Evolutionary conservation across 208 protist species (phyloP), one percentile per base, ranked within the genome.

Genomic region (Tritrichomonas musculus): DNA sequence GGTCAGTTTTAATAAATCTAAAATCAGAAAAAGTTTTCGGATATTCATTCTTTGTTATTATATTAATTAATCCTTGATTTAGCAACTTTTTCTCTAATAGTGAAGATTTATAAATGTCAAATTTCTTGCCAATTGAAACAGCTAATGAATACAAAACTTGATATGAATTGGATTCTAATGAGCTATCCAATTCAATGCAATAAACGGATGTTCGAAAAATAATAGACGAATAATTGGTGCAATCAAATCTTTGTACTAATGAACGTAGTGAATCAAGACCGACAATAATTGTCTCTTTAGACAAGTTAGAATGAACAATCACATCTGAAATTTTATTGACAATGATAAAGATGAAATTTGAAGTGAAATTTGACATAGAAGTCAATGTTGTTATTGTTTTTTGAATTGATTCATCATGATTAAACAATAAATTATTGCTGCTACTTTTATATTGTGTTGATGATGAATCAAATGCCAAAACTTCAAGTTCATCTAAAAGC

Each of bases 111-210:
- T n/a, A 88, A 20, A 57, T 39, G 17, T 44, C 33, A 17, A 88
- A 88, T 27, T 57, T 39, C 13, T 13, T 14, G 39, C 47, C 41
- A 60, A 88, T 47, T 30, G 77, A 39, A 39, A 88, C 77, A 39
- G 77, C 77, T 20, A 88, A 57, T 60, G 77, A 53, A 88, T 88
- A 88, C n/a, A 88, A 88, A 57, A 88, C 47, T 88, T 88, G 77
- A 36, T 47, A 53, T 39, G 47, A 41, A 36, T 20, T 27, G 17
- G 27, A 14, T 57, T 88, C 57, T 20, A 57, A 22, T 60, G 33
- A 25, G 25, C 1, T 25, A 20, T 3, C 1, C 33, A 39, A 57
- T 17, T 36, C 4, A 27, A 57, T 27, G 39, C 41, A 20, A 49
- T 39, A 57, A 27, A 88, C 33, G 22, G 47, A 88, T 33, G 47